Evolutionary conservation across 345 rosid species (phyloP).

Genomic region (Eucalyptus tenuipes): DNA sequence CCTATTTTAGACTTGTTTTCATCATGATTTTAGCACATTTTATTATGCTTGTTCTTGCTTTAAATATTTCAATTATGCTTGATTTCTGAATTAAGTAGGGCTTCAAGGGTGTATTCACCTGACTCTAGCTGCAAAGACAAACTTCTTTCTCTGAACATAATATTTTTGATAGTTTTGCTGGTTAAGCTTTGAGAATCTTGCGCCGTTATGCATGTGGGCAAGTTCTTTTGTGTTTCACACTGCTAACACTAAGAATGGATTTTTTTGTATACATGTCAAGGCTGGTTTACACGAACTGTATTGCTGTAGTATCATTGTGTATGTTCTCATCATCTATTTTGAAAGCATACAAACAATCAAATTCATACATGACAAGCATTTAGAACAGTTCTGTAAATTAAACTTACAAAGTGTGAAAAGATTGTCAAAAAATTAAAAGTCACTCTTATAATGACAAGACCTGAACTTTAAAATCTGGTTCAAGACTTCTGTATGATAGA

Average conservation of each 20-base stretch:
- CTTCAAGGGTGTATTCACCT: background rate
- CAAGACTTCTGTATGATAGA: background rate
- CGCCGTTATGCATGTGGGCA: background rate
- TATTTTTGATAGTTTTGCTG: background rate
- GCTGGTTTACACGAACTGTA: background rate
- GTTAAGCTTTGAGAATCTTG: background rate
- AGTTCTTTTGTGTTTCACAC: background rate
- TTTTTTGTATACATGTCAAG: background rate
- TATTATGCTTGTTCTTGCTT: background rate
- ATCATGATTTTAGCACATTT: background rate
- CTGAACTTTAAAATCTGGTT: background rate
- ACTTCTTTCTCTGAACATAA: background rate
- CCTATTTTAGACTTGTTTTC: background rate
- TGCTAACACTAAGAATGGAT: background rate
- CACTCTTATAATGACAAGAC: background rate
- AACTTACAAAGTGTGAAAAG: background rate
- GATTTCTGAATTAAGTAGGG: background rate
- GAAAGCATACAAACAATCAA: background rate
- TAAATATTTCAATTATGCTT: background rate
- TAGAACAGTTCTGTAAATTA: background rate
- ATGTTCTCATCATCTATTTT: background rate
- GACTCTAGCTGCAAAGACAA: background rate
- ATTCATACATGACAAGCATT: background rate
- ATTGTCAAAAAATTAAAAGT: background rate
- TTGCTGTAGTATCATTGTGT: background rate